phyloP scores from a whole-genome alignment of 805 yeast genomes.

The Yamadazyma tumulicola region DNA sequence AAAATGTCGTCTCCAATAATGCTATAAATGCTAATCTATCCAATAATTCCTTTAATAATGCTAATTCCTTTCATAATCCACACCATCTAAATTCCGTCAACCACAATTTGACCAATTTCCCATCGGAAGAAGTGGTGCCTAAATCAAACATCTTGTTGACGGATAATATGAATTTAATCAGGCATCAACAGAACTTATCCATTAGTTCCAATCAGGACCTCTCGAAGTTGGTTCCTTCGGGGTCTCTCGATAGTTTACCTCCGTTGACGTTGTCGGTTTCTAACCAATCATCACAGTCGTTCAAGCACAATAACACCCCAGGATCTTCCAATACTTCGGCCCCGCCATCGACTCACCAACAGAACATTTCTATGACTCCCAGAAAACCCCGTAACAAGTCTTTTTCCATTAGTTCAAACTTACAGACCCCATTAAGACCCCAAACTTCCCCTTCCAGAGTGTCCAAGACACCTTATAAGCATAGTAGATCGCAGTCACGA shows the following conservation, averaged over 20 bases:
- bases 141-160: constrained; percentile 7
- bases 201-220: constrained; percentile 8
- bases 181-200: constrained; percentile 11
- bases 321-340: neutral
- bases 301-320: constrained; percentile 1
- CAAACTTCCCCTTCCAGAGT: constrained; percentile 16
- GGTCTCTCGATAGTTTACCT: constrained; percentile 32
- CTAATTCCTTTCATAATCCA: neutral
- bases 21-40: neutral
- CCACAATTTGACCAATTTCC: too few relatives aligned
- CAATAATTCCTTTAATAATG: neutral
- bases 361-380: constrained; percentile 27
- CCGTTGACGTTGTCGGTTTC: constrained; percentile 33
- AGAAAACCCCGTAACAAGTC: constrained; percentile 33
- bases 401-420: constrained; percentile 22
- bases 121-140: constrained; percentile 1
- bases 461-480: constrained; percentile 38
- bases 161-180: constrained; percentile 9
- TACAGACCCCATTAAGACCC: constrained; percentile 12
- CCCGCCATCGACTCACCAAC: neutral
- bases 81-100: neutral
- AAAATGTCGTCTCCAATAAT: neutral
- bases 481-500: constrained; percentile 39
- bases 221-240: constrained; percentile 13
- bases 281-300: constrained; percentile 31